Evolutionary conservation across 345 rosid genomes (phyloP).

Genomic region (Turnera subulata): DNA sequence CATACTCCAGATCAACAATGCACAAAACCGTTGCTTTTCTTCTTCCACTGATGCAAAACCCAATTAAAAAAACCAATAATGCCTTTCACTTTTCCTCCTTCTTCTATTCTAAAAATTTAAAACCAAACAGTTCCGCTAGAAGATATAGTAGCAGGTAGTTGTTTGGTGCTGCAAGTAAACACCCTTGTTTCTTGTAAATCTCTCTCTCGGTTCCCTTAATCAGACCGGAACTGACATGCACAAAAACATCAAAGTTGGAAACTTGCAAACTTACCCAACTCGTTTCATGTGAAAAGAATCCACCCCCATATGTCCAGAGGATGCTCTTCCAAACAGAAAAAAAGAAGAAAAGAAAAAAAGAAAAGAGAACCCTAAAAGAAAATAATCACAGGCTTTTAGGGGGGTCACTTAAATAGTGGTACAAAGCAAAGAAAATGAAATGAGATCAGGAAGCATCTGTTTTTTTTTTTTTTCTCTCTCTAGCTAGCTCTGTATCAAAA

Average conservation of each 20-base stretch:
- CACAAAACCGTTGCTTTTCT: background rate
- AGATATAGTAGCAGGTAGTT: background rate
- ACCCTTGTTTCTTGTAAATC: background rate
- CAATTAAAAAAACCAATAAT: slow-evolving; percentile 9
- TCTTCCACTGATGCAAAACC: background rate
- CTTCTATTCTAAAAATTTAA: too few species aligned
- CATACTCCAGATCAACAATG: slow-evolving; percentile 11
- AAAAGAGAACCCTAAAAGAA: background rate
- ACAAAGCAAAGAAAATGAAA: background rate
- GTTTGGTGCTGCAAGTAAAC: background rate
- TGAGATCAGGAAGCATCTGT: background rate
- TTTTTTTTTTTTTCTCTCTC: background rate
- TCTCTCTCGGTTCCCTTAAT: too few species aligned
- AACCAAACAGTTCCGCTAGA: background rate
- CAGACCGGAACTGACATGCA: background rate
- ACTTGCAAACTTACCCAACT: slow-evolving; percentile 9
- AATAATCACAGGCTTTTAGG: background rate
- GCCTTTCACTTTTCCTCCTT: background rate
- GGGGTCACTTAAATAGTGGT: background rate
- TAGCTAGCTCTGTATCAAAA: background rate
- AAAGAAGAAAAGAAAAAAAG: too few species aligned
- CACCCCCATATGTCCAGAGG: background rate
- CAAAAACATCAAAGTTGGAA: background rate
- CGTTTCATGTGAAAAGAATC: slow-evolving; percentile 2
- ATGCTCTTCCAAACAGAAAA: background rate